Percentiles rank a stretch among this genome's conserved stretches.
These are phyloP conservation scores for Penicillium pulvis DNA, from an alignment of 495 filamentous ascomycete genomes.

Conservation along the genomic window DNA sequence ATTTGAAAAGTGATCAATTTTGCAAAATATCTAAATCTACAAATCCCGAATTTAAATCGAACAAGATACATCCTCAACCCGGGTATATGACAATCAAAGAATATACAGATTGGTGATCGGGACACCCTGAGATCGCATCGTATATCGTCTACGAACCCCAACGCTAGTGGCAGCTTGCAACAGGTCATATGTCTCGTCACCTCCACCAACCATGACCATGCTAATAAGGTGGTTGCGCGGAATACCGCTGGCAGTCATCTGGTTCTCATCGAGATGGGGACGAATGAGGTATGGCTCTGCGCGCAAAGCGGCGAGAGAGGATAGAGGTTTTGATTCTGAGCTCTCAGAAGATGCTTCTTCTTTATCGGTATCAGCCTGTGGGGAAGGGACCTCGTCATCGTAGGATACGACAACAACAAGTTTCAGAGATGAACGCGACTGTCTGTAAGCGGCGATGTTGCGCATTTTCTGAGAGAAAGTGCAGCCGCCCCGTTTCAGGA, in stretches of 20 bases:
- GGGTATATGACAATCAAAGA: constrained; percentile 43
- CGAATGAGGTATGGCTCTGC: constrained; percentile 54
- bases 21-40: background rate
- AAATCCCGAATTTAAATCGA: background rate
- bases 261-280: constrained; percentile 76
- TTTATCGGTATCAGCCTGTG: background rate
- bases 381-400: constrained; percentile 37
- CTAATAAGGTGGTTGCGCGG: constrained; percentile 71
- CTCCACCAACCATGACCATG: constrained; percentile 84
- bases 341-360: background rate
- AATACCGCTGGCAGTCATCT: constrained; percentile 71
- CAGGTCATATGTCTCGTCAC: constrained; percentile 65
- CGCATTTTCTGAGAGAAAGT: constrained; percentile 79
- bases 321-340: background rate
- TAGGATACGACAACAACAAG: constrained; percentile 82
- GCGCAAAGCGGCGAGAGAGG: constrained; percentile 43
- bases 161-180: constrained; percentile 61
- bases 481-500: constrained; percentile 83
- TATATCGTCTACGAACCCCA: constrained; percentile 75
- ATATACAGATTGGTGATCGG: constrained; percentile 80
- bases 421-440: constrained; percentile 61
- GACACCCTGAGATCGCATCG: constrained; percentile 78
- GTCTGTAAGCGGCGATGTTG: constrained; percentile 77
- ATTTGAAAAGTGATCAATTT: background rate
- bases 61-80: constrained; percentile 1